Percentiles rank a stretch among this genome's conserved stretches.
Conservation (phyloP, 495 filamentous ascomycete genomes). For the Tuber melanosporum region DNA sequence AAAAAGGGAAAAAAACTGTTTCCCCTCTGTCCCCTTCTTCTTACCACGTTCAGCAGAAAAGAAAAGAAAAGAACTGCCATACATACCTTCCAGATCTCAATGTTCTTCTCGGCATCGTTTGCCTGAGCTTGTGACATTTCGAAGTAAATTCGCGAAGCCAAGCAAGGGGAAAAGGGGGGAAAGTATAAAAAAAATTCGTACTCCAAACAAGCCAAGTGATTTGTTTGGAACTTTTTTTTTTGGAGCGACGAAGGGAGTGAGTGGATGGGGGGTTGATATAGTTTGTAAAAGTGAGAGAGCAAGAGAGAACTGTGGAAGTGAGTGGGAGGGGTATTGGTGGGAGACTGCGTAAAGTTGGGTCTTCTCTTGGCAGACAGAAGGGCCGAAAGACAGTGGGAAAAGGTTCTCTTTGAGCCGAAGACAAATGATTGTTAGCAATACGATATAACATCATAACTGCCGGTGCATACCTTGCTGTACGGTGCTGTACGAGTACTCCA, state of each 20-base stretch:
- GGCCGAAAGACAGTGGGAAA: neutral
- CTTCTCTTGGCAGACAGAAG: neutral
- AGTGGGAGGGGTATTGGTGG: constrained; percentile 13
- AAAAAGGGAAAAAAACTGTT: neutral
- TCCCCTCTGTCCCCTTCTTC: neutral
- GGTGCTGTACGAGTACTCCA: neutral
- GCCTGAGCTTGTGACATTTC: constrained; percentile 78
- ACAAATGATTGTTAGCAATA: neutral
- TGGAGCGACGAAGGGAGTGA: neutral
- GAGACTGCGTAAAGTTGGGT: neutral
- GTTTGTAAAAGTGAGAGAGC: constrained; percentile 6
- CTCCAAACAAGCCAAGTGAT: constrained; percentile 9
- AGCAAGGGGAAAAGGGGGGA: constrained; percentile 10
- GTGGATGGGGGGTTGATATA: constrained; percentile 10
- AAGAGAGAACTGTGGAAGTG: neutral
- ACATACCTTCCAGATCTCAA: constrained; percentile 64
- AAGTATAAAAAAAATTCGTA: constrained; percentile 11
- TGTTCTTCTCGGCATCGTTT: constrained; percentile 96
- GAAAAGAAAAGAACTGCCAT: neutral
- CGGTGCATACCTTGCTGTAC: neutral
- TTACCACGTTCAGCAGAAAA: neutral
- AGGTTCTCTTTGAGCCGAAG: neutral
- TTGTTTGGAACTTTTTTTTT: neutral
- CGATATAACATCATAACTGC: neutral
- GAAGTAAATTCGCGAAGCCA: constrained; percentile 1